A percentile compares a stretch with the other conserved stretches of the same genome.
These are phyloP conservation scores for Xylaria nigripes DNA, from an alignment of 495 filamentous ascomycete genomes.

Conservation along the genomic window DNA sequence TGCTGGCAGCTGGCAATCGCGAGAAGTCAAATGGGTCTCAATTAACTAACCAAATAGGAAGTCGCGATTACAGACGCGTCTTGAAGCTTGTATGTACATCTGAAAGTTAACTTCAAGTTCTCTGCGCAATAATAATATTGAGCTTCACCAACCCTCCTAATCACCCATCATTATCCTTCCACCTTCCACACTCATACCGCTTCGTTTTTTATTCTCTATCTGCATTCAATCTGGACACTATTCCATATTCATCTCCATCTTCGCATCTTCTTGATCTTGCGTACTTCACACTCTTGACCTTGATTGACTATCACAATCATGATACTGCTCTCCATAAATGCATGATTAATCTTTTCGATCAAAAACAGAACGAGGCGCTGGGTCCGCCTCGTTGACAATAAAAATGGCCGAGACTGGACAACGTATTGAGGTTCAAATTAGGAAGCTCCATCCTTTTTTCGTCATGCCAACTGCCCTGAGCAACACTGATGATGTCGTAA, in stretches of 20 bases:
- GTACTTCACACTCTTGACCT: not conserved
- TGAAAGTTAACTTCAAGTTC: no score
- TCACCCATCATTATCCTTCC: no score
- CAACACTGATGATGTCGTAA: slow-evolving; percentile 7
- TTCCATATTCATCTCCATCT: not conserved
- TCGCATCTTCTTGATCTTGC: not conserved
- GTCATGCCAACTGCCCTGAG: slow-evolving; percentile 13
- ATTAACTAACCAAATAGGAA: not conserved
- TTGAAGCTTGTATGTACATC: not conserved
- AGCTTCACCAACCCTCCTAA: no score
- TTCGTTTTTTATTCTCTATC: not conserved
- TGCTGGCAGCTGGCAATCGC: not conserved
- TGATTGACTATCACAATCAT: not conserved
- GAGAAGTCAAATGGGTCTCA: not conserved
- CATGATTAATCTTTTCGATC: not conserved
- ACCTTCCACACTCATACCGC: not conserved
- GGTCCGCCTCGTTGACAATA: not conserved
- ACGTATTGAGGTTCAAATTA: slow-evolving; percentile 11
- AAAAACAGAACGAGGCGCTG: not conserved
- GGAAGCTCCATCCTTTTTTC: slow-evolving; percentile 39
- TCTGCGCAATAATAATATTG: no score
- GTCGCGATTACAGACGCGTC: not conserved
- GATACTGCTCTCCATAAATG: not conserved
- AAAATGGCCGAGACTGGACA: slow-evolving; percentile 15
- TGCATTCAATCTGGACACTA: not conserved